Evolutionary conservation across 192 early-diverging fungal species (phyloP), one percentile per base, ranked within the genome.

Genomic region (Gryganskiella cystojenkinii): DNA sequence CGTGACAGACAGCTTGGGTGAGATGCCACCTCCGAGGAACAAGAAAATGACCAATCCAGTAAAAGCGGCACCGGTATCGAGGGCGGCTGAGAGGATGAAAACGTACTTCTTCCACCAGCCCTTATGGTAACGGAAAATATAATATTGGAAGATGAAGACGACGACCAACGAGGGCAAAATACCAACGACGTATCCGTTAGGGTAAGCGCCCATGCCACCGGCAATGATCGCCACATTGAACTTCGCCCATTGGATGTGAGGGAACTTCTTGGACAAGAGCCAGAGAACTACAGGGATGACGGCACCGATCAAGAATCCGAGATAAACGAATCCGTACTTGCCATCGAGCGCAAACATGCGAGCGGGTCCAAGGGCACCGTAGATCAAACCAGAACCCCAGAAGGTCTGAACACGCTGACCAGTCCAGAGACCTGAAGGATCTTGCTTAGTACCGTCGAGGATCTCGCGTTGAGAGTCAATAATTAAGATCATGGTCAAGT

Each of bases 291-390:
- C 59, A 0, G 88, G 86, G 1, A 90, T 47, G 28, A 89, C 15
- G 25, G 69, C 55, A 22, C 88, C 86, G 22, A 83, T 74, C 17
- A 87, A 56, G 64, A 87, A 80, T 0, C 57, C 57, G 24, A 34
- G 25, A 17, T 59, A 59, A 40, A 59, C 25, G 57, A 82, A 80
- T 17, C 58, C 75, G 33, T 86, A 86, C 3, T 65, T 61, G 20
- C 63, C 65, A 3, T 71, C 66, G 28, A 27, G 7, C 3, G 50
- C 67, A 52, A 92, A 92, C 82, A 92, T 87, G 3, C 85, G 72
- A 14, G 30, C 49, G 10, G 91, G 90, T 25, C 89, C 89, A 59
- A 92, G 89, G 11, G 87, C 82, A n/a, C 92, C 92, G 86, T 90
- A 94, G 58, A 94, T 88, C 22, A 85, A 78, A 31, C 78, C 86